Evolutionary conservation across 1,139 yeast genomes (phyloP).

Genomic region (Kodamaea suecica): DNA sequence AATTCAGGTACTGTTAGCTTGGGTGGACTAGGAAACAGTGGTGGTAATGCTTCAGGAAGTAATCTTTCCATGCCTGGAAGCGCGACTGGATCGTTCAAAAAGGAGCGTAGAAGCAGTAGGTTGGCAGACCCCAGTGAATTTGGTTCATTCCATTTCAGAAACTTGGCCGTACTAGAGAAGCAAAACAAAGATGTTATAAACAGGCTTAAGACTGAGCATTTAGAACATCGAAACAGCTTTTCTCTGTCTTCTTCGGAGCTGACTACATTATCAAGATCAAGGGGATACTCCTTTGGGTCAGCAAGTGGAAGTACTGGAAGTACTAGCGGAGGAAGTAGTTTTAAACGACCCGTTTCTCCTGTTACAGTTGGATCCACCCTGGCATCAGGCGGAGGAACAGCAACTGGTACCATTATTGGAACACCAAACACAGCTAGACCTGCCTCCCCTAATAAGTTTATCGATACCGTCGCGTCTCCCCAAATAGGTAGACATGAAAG

Average conservation of each 20-base stretch:
- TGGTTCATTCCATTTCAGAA: slow-evolving; percentile 90
- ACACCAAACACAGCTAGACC: slow-evolving; percentile 19
- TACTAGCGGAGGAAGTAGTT: slow-evolving; percentile 28
- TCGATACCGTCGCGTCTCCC: slow-evolving; percentile 10
- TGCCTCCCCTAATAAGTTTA: slow-evolving; percentile 25
- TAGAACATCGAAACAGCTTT: slow-evolving; percentile 49
- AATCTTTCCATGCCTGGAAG: slow-evolving; percentile 12
- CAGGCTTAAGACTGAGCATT: slow-evolving; percentile 77
- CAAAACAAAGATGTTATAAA: slow-evolving; percentile 93
- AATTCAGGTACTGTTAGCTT: slow-evolving; percentile 6
- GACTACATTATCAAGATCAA: slow-evolving; percentile 32
- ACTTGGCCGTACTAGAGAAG: slow-evolving; percentile 83
- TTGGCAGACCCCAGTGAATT: slow-evolving; percentile 77
- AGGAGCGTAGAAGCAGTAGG: slow-evolving; percentile 66
- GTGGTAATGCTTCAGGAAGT: slow-evolving; percentile 3
- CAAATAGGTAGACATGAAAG: slow-evolving; percentile 33
- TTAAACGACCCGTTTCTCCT: slow-evolving; percentile 35
- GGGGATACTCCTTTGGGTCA: slow-evolving; percentile 37
- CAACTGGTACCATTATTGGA: slow-evolving; percentile 1
- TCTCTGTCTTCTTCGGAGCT: slow-evolving; percentile 46
- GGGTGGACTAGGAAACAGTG: slow-evolving; percentile 3
- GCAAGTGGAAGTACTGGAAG: slow-evolving; percentile 10
- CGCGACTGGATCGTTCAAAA: slow-evolving; percentile 30
- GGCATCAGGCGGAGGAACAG: slow-evolving; percentile 3
- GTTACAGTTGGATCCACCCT: slow-evolving; percentile 1